These are phyloP conservation scores for Chlamydomonas sphaeroides DNA, from an alignment of 139 green algal genomes.

Conservation along the genomic window DNA sequence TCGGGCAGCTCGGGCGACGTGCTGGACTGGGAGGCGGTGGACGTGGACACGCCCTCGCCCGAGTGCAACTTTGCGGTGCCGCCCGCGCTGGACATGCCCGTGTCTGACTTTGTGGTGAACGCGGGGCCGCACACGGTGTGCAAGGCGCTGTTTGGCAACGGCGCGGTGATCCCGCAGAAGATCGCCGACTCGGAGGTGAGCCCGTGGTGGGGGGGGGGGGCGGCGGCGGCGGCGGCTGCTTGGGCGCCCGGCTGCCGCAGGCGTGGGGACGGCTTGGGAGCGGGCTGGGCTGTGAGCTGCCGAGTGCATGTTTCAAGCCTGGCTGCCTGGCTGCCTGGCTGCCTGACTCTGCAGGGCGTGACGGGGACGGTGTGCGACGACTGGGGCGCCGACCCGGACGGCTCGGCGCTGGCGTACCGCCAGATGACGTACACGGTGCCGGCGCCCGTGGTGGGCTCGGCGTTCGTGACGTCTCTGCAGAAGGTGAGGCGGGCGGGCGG, in stretches of 20 bases:
- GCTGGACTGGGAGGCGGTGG: not conserved
- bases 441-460: not conserved
- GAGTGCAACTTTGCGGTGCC: not conserved
- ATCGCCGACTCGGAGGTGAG: not conserved
- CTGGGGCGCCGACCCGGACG: slow-evolving; percentile 13
- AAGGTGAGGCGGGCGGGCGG: not conserved
- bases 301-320: too few relatives aligned
- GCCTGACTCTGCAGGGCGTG: too few relatives aligned
- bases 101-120: not conserved
- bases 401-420: not conserved
- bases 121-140: not conserved
- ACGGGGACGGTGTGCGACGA: too few relatives aligned
- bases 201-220: not conserved
- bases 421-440: slow-evolving; percentile 6
- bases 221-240: not conserved
- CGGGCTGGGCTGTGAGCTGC: not conserved
- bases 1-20: too few relatives aligned
- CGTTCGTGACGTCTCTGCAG: not conserved
- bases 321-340: too few relatives aligned
- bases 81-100: too few relatives aligned
- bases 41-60: slow-evolving; percentile 2
- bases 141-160: not conserved
- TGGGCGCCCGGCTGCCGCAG: not conserved
- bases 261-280: not conserved
- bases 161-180: not conserved